phyloP scores from a whole-genome alignment of 2,329 filamentous ascomycete genomes.

The Nemania serpens region DNA sequence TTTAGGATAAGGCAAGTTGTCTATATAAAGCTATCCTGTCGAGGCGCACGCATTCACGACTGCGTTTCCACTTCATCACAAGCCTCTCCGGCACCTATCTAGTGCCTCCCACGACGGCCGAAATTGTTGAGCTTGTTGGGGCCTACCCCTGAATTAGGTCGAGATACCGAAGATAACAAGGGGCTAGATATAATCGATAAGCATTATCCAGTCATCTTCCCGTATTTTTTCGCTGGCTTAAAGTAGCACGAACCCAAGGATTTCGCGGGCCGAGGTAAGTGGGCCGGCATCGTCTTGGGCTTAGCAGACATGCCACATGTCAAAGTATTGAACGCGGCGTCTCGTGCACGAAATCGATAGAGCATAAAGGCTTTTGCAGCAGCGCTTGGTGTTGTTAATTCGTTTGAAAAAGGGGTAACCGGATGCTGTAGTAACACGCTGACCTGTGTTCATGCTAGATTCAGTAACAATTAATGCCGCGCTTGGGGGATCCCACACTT shows the following conservation, averaged over 20 bases:
- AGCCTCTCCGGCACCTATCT: not conserved
- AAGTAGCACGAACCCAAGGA: not conserved
- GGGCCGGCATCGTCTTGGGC: not conserved
- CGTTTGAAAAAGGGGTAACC: too few species aligned
- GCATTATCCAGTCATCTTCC: slow-evolving; percentile 8
- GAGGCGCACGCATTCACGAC: not conserved
- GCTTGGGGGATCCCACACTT: too few species aligned
- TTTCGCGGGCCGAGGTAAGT: slow-evolving; percentile 18
- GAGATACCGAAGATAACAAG: not conserved
- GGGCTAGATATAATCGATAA: slow-evolving; percentile 24
- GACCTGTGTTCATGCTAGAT: too few species aligned
- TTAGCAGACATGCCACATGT: too few species aligned
- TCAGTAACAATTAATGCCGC: too few species aligned
- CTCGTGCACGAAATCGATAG: too few species aligned
- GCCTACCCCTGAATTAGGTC: slow-evolving; percentile 11
- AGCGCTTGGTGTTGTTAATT: too few species aligned
- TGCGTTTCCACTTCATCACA: slow-evolving; percentile 15
- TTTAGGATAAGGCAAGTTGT: slow-evolving; percentile 1
- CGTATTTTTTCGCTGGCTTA: not conserved
- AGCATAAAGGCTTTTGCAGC: too few species aligned
- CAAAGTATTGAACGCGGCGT: too few species aligned
- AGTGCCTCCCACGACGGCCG: not conserved
- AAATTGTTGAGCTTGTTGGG: slow-evolving; percentile 27
- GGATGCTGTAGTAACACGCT: too few species aligned
- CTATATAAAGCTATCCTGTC: not conserved